Evolutionary conservation across 257 asterid genomes (phyloP), one percentile per base, ranked within the genome.

Genomic region (Parsonsia alboflavescens): DNA sequence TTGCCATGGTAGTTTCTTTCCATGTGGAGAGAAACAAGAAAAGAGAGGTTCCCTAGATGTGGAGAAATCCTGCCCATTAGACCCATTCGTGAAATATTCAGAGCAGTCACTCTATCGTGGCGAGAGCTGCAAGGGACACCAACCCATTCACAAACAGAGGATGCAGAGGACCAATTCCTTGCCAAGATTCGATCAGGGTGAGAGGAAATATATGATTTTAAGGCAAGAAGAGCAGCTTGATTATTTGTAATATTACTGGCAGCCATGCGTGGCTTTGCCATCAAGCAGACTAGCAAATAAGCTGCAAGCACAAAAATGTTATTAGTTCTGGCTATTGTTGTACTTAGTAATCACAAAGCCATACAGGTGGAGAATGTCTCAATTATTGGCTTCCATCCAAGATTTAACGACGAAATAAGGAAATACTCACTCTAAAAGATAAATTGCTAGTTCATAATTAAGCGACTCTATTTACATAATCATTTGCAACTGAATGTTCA

Each of bases 161-260:
- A 58, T 19, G 16, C 19, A 19, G 65, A 24, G 0, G 65, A 58
- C 65, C 65, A 58, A 11, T 58, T 58, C 17, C 15, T 61, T 1
- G 68, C 68, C 8, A 61, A 5, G n/a, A 7, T 8, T 5, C 6
- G 24, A 16, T 16, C 68, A 36, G 57, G 63, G 15, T 56, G 77
- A 0, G 15, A 17, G 0, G 42, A 16, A 54, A 59, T 77, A 19
- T 7, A 5, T 21, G 61, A 71, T 33, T 77, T 78, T 13, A 78
- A 42, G 22, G 59, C 30, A 65, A 73, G 82, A 78, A 73, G 82
- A 39, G 71, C 53, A 9, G 62, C 57, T 68, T 46, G 75, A 73
- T 78, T n/a, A n/a, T n/a, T n/a, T n/a, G n/a, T n/a, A n/a, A n/a
- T n/a, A n/a, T n/a, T n/a, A n/a, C n/a, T n/a, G n/a, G n/a, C n/a